Base-by-base conservation (phyloP, 2,329 filamentous ascomycete genomes). In the Colletotrichum tabaci region DNA sequence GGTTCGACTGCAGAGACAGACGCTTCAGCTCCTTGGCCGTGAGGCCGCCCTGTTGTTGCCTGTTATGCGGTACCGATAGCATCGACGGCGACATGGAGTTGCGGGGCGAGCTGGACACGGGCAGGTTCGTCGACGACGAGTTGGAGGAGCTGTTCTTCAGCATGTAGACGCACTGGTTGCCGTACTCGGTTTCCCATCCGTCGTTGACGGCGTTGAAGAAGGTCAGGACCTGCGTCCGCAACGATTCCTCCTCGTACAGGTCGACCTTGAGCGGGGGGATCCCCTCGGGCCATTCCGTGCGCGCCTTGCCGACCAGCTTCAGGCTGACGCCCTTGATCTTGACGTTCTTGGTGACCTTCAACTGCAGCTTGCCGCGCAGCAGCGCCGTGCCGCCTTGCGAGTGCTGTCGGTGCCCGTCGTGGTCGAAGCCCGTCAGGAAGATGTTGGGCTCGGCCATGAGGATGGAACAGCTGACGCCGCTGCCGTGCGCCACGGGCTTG, bases 231-330 rank as follows among this genome's bases (percentile, higher is more conserved):
- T 98, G 95, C 50, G 93, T 96, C 82, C 97, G 92, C 71, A 98
- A 87, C 4, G 91, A 94, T 75, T 96, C 93, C 74, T 94, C 93
- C 79, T 98, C 95, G 77, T 90, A 92, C 64, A 94, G 91, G 50
- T 97, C 93, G 1, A 92, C 88, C 81, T 97, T 98, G 68, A 92
- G 88, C 0, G 95, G 95, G 3, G 96, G 96, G 40, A 98, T 96
- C 61, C 95, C 94, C 84, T 98, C 96, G 18, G 96, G 96, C 96
- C 96, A 99, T 79, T 98, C 95, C 1, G 96, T 98, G 74, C 93
- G 90, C 3, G 95, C 94, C 79, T 91, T 92, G 40, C 96, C 96
- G 50, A 92, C 89, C 76, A 99, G 93, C 77, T 94, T 96, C 63
- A 99, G 86, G 7, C 93, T 95, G 30, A 99, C 89, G 4, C 94